Conservation (phyloP, 2,329 filamentous ascomycete species). For the Cyclaneusma minus region DNA sequence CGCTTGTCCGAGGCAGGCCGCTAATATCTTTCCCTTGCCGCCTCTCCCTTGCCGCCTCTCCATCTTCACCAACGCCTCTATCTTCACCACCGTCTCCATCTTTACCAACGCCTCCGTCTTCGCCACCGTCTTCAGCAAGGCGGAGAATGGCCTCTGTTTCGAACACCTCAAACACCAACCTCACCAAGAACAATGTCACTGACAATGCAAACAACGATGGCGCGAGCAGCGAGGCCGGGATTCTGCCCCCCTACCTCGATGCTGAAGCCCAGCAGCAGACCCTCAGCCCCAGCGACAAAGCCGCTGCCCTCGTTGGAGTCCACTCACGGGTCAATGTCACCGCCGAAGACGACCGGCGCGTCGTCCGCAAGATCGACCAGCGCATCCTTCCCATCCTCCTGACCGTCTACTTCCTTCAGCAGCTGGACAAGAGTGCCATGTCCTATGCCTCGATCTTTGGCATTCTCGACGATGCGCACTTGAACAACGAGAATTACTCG, state of each 20-base stretch:
- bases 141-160: too few species aligned
- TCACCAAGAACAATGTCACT: neutral
- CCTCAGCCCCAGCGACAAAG: too few species aligned
- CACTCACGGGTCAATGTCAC: too few species aligned
- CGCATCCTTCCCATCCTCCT: slow-evolving; percentile 34
- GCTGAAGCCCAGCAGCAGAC: too few species aligned
- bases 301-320: too few species aligned
- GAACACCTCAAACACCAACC: neutral
- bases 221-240: slow-evolving; percentile 1
- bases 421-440: slow-evolving; percentile 24
- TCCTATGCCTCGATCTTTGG: slow-evolving; percentile 33
- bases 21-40: too few species aligned
- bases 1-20: too few species aligned
- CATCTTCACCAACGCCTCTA: neutral
- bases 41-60: too few species aligned
- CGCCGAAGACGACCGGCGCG: too few species aligned
- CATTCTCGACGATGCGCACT: slow-evolving; percentile 27
- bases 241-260: too few species aligned
- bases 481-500: slow-evolving; percentile 32
- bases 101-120: neutral
- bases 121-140: neutral
- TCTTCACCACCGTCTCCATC: neutral
- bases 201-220: neutral
- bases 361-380: slow-evolving; percentile 30
- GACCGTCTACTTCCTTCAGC: slow-evolving; percentile 41